Conservation (phyloP, 140 eudicot genomes). For the Stevia rebaudiana region DNA sequence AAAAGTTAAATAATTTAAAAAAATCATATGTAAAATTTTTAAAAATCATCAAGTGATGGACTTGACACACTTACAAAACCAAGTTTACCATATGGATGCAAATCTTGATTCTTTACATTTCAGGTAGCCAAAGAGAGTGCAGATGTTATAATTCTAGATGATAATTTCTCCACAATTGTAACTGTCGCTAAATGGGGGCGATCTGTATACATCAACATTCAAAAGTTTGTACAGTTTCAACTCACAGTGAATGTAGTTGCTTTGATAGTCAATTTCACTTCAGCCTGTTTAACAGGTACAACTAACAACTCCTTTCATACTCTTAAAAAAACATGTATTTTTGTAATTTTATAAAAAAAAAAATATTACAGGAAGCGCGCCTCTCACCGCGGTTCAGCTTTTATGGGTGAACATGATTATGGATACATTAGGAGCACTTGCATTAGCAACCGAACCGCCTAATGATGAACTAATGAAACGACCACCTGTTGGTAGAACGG, state of each 20-base stretch:
- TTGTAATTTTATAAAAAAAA: neutral
- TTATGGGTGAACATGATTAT: constrained; percentile 99
- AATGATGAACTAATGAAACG: constrained; percentile 89
- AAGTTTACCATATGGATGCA: constrained; percentile 4
- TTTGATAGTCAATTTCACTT: constrained; percentile 42
- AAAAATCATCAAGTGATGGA: no score
- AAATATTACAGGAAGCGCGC: constrained; percentile 68
- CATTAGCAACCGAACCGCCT: constrained; percentile 97
- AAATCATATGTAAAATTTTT: no score
- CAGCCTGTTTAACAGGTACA: constrained; percentile 44
- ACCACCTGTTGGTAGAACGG: constrained; percentile 83
- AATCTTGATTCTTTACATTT: constrained; percentile 5
- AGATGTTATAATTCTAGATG: constrained; percentile 47
- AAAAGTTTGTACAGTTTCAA: constrained; percentile 54
- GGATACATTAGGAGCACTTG: constrained; percentile 98
- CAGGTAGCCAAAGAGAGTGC: constrained; percentile 56
- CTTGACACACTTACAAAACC: no score
- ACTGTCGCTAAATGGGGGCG: constrained; percentile 55
- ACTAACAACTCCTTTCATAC: neutral
- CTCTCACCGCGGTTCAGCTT: constrained; percentile 91
- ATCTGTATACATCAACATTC: constrained; percentile 47
- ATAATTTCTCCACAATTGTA: constrained; percentile 50
- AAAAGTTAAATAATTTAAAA: no score
- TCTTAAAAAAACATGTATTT: neutral
- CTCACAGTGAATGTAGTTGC: constrained; percentile 52